phyloP scores from a whole-genome alignment of 371 early-diverging fungal genomes.

The Actinomortierella wolfii region DNA sequence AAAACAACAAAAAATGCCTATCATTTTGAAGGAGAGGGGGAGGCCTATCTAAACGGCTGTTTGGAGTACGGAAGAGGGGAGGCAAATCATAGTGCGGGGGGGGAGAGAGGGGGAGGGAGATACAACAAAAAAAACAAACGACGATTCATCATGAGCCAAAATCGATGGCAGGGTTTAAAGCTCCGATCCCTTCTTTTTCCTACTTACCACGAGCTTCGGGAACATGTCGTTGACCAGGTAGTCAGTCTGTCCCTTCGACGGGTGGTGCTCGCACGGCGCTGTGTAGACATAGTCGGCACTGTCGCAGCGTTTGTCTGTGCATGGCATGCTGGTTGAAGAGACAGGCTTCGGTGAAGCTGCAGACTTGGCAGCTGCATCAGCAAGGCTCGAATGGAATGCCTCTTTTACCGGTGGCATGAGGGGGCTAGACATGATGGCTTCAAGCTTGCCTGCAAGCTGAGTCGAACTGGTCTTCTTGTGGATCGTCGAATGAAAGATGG shows the following conservation, averaged over 20 bases:
- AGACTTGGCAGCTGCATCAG: background rate
- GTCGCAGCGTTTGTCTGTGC: too few species aligned
- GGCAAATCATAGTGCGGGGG: background rate
- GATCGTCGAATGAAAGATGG: slow-evolving; percentile 14
- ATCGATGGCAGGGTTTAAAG: too few species aligned
- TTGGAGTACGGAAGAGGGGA: background rate
- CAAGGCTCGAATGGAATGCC: slow-evolving; percentile 17
- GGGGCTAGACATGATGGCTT: slow-evolving; percentile 41
- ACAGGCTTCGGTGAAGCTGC: background rate
- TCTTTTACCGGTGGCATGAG: slow-evolving; percentile 1
- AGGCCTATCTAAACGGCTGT: slow-evolving; percentile 3
- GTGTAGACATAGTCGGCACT: slow-evolving; percentile 39
- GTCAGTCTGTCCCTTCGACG: slow-evolving; percentile 42
- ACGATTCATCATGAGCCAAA: background rate
- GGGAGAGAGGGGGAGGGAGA: background rate
- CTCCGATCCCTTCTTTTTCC: too few species aligned
- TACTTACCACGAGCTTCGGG: slow-evolving; percentile 45
- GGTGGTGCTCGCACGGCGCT: slow-evolving; percentile 48
- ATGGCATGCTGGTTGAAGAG: background rate
- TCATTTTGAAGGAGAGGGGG: background rate
- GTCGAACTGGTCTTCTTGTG: slow-evolving; percentile 34
- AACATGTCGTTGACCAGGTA: slow-evolving; percentile 49
- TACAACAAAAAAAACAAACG: background rate
- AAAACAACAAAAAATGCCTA: too few species aligned
- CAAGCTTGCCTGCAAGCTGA: slow-evolving; percentile 36